These are phyloP conservation scores for Colletotrichum tabaci DNA, from an alignment of 2,329 filamentous ascomycete species.

Conservation along the genomic window DNA sequence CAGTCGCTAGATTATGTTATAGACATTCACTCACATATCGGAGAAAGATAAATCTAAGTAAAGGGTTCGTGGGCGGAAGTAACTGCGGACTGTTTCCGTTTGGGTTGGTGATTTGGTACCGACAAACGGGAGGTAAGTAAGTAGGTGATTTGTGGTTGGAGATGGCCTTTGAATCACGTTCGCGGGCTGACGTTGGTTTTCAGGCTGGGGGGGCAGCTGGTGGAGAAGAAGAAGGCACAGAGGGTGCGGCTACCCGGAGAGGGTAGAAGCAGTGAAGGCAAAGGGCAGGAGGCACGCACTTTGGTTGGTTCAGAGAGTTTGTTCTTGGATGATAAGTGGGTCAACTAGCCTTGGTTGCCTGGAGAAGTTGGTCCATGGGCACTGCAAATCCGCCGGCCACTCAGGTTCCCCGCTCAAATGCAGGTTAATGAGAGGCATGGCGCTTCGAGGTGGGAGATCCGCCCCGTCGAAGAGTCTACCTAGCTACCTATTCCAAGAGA, in stretches of 20 bases:
- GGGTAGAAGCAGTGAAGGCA: not conserved
- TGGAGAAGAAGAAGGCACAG: slow-evolving; percentile 25
- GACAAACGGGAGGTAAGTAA: not conserved
- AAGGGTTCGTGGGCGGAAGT: not conserved
- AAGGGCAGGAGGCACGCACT: not conserved
- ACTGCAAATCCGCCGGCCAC: slow-evolving; percentile 11
- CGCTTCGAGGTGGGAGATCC: not conserved
- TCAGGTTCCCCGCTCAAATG: slow-evolving; percentile 4
- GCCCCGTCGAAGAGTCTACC: not conserved
- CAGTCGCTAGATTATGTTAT: not conserved
- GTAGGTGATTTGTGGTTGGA: slow-evolving; percentile 13
- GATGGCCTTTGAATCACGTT: slow-evolving; percentile 25
- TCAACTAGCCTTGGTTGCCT: slow-evolving; percentile 15
- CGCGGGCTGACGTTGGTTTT: slow-evolving; percentile 30
- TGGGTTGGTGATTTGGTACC: not conserved
- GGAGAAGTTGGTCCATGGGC: slow-evolving; percentile 25
- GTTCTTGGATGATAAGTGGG: not conserved
- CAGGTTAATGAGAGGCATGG: slow-evolving; percentile 1
- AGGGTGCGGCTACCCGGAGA: slow-evolving; percentile 24
- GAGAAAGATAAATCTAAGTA: not conserved
- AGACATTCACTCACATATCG: not conserved
- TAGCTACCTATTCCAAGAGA: too few species aligned
- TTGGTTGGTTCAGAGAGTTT: slow-evolving; percentile 8
- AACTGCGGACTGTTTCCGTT: not conserved
- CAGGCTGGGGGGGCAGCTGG: slow-evolving; percentile 10